Conservation (phyloP, 768 basidiomycete species). For the Paxillus ammoniavirescens region DNA sequence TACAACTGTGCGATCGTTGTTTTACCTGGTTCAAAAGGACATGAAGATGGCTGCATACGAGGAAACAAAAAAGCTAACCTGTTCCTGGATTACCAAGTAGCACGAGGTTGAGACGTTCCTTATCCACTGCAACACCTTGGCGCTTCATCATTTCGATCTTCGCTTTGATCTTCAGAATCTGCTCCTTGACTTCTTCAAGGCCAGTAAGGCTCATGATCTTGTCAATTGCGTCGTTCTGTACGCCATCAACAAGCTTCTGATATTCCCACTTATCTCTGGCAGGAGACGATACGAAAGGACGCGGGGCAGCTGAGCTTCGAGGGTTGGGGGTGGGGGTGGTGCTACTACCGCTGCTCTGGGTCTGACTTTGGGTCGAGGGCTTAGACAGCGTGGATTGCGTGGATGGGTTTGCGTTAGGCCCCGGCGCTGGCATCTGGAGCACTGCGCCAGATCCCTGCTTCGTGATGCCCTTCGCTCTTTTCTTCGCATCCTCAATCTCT, state of each 20-base stretch:
- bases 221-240: constrained; percentile 50
- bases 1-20: constrained; percentile 64
- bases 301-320: neutral
- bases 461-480: constrained; percentile 1
- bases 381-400: neutral
- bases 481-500: constrained; percentile 39
- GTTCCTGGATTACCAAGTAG: constrained; percentile 73
- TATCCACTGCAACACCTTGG: constrained; percentile 47
- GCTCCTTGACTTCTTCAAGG: constrained; percentile 58
- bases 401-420: neutral
- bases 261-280: constrained; percentile 49
- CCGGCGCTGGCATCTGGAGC: neutral
- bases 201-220: constrained; percentile 65
- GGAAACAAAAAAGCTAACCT: constrained; percentile 37
- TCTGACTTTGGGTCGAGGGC: constrained; percentile 1
- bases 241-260: constrained; percentile 56
- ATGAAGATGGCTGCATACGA: neutral
- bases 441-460: constrained; percentile 1
- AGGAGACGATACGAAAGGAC: constrained; percentile 19
- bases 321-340: constrained; percentile 2
- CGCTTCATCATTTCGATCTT: constrained; percentile 49
- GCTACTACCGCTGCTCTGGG: constrained; percentile 2
- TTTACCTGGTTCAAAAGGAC: constrained; percentile 42
- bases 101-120: constrained; percentile 59
- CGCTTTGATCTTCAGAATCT: constrained; percentile 55